Evolutionary conservation across 176 grass and related monocot species (phyloP).

Genomic region (Miscanthus lutarioriparius): DNA sequence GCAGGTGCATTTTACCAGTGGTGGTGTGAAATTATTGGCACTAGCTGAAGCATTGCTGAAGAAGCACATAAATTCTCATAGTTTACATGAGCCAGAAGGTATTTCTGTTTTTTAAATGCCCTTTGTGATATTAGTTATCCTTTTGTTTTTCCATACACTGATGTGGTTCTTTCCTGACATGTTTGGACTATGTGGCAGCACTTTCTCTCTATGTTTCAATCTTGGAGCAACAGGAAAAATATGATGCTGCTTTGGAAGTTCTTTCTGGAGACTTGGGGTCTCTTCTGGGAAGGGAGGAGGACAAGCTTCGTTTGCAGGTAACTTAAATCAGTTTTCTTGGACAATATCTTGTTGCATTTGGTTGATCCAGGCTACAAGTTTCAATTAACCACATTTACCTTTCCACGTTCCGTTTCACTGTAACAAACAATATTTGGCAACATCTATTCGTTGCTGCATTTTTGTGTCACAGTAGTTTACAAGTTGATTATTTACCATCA

Average conservation of each 20-base stretch:
- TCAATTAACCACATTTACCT: not conserved
- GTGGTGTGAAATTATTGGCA: constrained; percentile 74
- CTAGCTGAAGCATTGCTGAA: constrained; percentile 85
- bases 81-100: constrained; percentile 96
- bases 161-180: constrained; percentile 35
- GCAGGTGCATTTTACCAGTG: constrained; percentile 63
- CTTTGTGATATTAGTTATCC: not conserved
- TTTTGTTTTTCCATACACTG: not conserved
- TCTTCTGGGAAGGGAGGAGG: constrained; percentile 88
- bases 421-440: not conserved
- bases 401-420: constrained; percentile 12
- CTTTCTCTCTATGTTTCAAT: constrained; percentile 84
- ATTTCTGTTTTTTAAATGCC: constrained; percentile 34
- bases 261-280: constrained; percentile 88
- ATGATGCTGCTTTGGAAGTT: constrained; percentile 81
- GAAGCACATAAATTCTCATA: constrained; percentile 83
- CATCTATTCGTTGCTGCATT: not conserved
- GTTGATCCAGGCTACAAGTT: constrained; percentile 30
- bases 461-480: not conserved
- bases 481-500: not conserved
- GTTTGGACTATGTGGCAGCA: constrained; percentile 52
- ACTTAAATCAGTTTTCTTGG: constrained; percentile 42
- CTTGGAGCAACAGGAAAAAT: constrained; percentile 93
- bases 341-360: constrained; percentile 13
- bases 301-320: constrained; percentile 93